Base-by-base conservation (phyloP, 2,329 filamentous ascomycete species). In the Epichloe glyceriae region DNA sequence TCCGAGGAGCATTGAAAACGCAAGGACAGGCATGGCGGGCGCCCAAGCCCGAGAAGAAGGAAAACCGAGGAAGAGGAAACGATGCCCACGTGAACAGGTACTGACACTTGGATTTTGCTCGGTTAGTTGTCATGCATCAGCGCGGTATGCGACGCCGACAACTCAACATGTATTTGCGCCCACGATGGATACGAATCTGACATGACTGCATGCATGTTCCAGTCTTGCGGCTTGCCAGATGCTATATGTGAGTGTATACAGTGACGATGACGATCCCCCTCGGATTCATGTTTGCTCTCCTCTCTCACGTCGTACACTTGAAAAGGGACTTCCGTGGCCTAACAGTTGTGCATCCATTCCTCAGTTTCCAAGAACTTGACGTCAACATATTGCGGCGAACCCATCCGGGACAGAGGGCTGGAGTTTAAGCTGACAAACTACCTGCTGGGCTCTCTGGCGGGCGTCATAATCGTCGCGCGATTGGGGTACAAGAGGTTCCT, bases 401-500 rank as follows among this genome's bases (percentile, higher is more conserved):
- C 49, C 11, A 26, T 54, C 6, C 46, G 51, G 5, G 50, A 62
- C 51, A 65, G 63, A 52, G 62, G 26, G 58, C 54, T 61, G 22
- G 57, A 62, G 51, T 56, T 64, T 35, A 54, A 64, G 30, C 61
- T 58, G 47, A 59, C 64, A n/a, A 55, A 58, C 59, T 49, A 62
- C 60, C 33, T 49, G 54, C 50, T 63, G 17, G 62, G 59, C 20
- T 58, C 58, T 1, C 61, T 70, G 8, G 62, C 64, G 5, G 61
- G 55, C 48, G 57, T 64, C 52, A 64, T 69, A 47, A 58, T 68
- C 17, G 52, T 64, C 11, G 55, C 68, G 38, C 67, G 70, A 30
- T 58, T 69, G 1, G 55, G 56, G 20, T 52, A 39, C 46, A 52
- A 52, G 11, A 56, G 54, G 37, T 59, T 66, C 20, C 58, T 68